Evolutionary conservation across 1,284 basidiomycete species (phyloP), one percentile per base, ranked within the genome.

Genomic region (Puccinia horiana): DNA sequence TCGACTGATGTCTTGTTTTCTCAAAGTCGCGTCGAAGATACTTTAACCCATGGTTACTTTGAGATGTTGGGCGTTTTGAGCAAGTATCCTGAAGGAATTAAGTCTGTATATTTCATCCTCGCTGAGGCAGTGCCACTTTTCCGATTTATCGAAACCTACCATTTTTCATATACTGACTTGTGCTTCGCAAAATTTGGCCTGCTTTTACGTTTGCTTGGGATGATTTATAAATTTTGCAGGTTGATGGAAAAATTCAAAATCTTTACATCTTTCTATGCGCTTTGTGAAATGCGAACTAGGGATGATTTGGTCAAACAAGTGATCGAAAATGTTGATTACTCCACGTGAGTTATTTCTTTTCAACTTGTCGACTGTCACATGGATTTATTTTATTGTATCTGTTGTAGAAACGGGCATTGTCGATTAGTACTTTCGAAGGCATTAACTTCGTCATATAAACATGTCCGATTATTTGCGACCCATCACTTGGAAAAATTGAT

Each of bases 1-100:
- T 44, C 49, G 82, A 49, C 69, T 23, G 93, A 96, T 85, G 92
- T 93, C 0, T 90, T 98, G 76, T 94, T 99, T 85, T 95, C 95
- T 3, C 93, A 92, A 85, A 90, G 91, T 84, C 90, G 94, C 16
- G 90, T 98, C 82, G 90, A 92, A 70, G 92, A 92, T 52, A 96
- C 95, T 0, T 88, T 99, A 83, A 93, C 94, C 0, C 93, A 91
- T 84, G 96, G 96, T 0, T 99, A 99, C 87, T 92, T 99, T 84
- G 95, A 98, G 86, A 95, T 99, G 92, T 90, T 99, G 1, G 96
- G 96, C 2, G 92, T 91, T 0, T 88, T 99, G 61, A 96, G 94
- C 87, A 94, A 92, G 85, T 91, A 92, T 83, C 90, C 91, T 42
- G 94, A 97, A 76, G 97, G 97, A 18, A 90, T 96, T 37, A 93